Base-by-base conservation (phyloP, 2,329 filamentous ascomycete genomes). In the Pseudopyricularia cyperi region DNA sequence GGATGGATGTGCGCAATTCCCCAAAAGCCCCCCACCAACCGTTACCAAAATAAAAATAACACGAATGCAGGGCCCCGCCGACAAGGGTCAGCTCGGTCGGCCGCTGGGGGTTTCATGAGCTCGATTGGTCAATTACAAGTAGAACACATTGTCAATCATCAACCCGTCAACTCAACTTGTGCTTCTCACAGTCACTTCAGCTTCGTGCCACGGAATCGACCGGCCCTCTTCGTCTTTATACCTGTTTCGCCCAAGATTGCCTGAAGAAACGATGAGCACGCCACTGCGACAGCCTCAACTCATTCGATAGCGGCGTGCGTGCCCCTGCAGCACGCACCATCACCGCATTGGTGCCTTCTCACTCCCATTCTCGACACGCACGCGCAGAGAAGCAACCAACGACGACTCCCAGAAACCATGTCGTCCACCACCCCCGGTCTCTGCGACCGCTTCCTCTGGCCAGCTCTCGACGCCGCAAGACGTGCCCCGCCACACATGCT, bases 401-500 rank as follows among this genome's bases (percentile, higher is more conserved):
- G n/a, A 37, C 37, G 5, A 22, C n/a, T 19, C 17, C 14, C 37
- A 19, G 37, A 5, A 22, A 37, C n/a, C 34, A 37, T 7, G 7
- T 19, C 22, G 37, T 11, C 37, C 17, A 42, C 37, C 47, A 28
- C 30, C 47, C 4, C 9, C 49, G 26, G 24, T 26, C 28, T 51
- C 49, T 17, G 19, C 28, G 49, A 51, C n/a, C 28, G 49, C 22
- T 42, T 51, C 33, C 35, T 51, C 37, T 51, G 49, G 49, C 19
- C 46, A 17, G n/a, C 53, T 3, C 32, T 55, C 28, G 51, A 48
- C 39, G 22, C 39, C 7, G 9, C 55, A 19, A 26, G 14, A 4
- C 46, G 54, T 12, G 51, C 50, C 9, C 56, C 58, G 35, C 5
- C 54, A 14, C 52, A 49, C 11, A 8, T 55, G 19, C 52, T 58